A percentile compares a stretch with the other conserved stretches of the same genome.
Evolutionary conservation across 345 rosid species (phyloP).

Genomic region (Erucastrum elatum): DNA sequence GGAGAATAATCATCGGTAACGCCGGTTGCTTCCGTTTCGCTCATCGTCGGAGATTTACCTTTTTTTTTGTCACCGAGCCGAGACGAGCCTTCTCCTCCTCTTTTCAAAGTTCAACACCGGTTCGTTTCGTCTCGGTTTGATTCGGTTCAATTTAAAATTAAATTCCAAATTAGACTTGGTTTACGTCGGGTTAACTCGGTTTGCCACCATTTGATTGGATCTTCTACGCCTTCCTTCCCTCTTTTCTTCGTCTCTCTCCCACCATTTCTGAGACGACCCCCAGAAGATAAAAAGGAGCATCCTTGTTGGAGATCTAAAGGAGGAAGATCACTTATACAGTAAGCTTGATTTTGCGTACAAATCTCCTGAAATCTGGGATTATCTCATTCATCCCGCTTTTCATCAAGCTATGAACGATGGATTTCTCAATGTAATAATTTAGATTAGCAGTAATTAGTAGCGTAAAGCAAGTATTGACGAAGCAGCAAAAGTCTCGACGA

Average conservation of each 20-base stretch:
- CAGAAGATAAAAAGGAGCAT: neutral
- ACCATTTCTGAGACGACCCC: slow-evolving; percentile 20
- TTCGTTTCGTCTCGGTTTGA: neutral
- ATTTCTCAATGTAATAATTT: too few relatives aligned
- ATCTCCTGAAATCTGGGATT: too few relatives aligned
- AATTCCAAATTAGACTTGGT: neutral
- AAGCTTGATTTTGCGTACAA: too few relatives aligned
- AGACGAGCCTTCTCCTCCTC: slow-evolving; percentile 5
- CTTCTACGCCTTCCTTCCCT: slow-evolving; percentile 21
- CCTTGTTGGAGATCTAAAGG: slow-evolving; percentile 19
- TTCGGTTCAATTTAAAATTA: neutral
- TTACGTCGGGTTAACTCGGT: too few relatives aligned
- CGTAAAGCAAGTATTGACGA: too few relatives aligned
- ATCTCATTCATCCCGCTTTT: too few relatives aligned
- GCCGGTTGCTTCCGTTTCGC: slow-evolving; percentile 40
- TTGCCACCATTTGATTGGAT: neutral
- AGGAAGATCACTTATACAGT: neutral
- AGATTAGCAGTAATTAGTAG: too few relatives aligned
- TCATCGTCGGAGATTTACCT: slow-evolving; percentile 37
- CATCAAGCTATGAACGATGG: too few relatives aligned
- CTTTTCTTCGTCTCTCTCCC: slow-evolving; percentile 23
- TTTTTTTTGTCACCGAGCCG: slow-evolving; percentile 10
- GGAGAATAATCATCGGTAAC: slow-evolving; percentile 21
- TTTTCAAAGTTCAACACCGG: slow-evolving; percentile 27
- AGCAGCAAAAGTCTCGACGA: too few relatives aligned